Evolutionary conservation across 176 grass and related monocot species (phyloP).

Genomic region (Luzula sylvatica): DNA sequence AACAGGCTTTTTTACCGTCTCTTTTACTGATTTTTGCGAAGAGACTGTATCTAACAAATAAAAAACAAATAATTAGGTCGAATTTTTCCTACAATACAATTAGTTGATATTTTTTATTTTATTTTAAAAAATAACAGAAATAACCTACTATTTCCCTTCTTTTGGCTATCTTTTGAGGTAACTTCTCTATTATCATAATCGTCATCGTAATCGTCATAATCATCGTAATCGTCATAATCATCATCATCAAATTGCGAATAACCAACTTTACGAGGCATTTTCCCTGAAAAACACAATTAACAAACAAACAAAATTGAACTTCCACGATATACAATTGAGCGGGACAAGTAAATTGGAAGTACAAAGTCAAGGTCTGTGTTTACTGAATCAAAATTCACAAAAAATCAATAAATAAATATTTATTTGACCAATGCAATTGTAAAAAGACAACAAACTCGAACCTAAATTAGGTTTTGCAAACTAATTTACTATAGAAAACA

Average conservation of each 20-base stretch:
- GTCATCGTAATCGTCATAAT: constrained; percentile 46
- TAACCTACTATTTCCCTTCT: constrained; percentile 28
- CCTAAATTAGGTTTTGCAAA: too few species aligned
- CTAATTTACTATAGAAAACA: too few species aligned
- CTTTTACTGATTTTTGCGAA: constrained; percentile 33
- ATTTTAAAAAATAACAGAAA: neutral
- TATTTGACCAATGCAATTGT: too few species aligned
- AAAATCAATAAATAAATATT: too few species aligned
- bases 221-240: constrained; percentile 36
- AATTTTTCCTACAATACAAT: constrained; percentile 8
- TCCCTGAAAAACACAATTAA: neutral
- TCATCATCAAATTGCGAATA: constrained; percentile 51
- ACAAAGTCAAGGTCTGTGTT: too few species aligned
- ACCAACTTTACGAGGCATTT: constrained; percentile 78
- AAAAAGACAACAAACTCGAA: too few species aligned
- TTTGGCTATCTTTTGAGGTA: constrained; percentile 4
- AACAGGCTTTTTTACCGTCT: constrained; percentile 29
- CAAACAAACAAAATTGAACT: too few species aligned
- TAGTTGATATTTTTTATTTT: too few species aligned
- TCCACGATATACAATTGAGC: too few species aligned
- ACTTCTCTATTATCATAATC: constrained; percentile 30
- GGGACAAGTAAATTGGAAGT: too few species aligned
- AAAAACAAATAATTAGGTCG: constrained; percentile 17
- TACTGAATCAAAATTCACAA: too few species aligned
- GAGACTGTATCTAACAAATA: constrained; percentile 13